Percentiles rank a stretch among this genome's conserved stretches.
Evolutionary conservation across 1,139 yeast species (phyloP).

Genomic region (Hyphopichia fennica): DNA sequence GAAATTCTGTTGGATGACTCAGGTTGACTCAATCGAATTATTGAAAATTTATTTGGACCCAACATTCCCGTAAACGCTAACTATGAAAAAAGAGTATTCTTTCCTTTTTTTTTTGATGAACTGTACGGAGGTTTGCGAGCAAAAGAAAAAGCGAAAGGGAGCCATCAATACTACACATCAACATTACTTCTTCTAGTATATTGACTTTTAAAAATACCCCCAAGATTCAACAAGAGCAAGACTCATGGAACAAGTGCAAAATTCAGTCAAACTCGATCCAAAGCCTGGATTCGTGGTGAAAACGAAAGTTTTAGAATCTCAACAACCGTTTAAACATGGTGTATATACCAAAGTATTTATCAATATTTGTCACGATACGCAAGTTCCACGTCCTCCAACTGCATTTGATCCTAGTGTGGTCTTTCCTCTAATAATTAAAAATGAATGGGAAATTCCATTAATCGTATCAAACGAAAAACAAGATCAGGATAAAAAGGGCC

Average conservation of each 20-base stretch:
- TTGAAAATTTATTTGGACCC: background rate
- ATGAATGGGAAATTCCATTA: constrained; percentile 85
- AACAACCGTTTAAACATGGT: constrained; percentile 18
- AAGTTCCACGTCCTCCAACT: constrained; percentile 54
- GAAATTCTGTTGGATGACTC: background rate
- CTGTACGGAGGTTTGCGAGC: too few species aligned
- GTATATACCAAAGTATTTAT: constrained; percentile 68
- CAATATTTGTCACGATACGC: constrained; percentile 66
- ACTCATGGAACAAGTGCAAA: constrained; percentile 18
- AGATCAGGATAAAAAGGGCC: constrained; percentile 70
- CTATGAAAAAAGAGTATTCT: too few species aligned
- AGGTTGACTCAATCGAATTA: background rate
- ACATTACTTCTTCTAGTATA: too few species aligned
- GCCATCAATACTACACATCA: too few species aligned
- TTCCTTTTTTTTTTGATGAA: too few species aligned
- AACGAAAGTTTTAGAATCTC: constrained; percentile 45
- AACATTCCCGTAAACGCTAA: too few species aligned
- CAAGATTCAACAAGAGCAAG: background rate
- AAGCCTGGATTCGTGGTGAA: constrained; percentile 67
- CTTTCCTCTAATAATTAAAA: constrained; percentile 65
- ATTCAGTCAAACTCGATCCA: constrained; percentile 36
- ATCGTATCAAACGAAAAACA: constrained; percentile 58
- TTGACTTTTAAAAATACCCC: too few species aligned
- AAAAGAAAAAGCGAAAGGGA: too few species aligned
- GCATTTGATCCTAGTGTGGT: constrained; percentile 58